phyloP scores from a whole-genome alignment of 1,284 basidiomycete species.

The Cystobasidiaceae sp. region DNA sequence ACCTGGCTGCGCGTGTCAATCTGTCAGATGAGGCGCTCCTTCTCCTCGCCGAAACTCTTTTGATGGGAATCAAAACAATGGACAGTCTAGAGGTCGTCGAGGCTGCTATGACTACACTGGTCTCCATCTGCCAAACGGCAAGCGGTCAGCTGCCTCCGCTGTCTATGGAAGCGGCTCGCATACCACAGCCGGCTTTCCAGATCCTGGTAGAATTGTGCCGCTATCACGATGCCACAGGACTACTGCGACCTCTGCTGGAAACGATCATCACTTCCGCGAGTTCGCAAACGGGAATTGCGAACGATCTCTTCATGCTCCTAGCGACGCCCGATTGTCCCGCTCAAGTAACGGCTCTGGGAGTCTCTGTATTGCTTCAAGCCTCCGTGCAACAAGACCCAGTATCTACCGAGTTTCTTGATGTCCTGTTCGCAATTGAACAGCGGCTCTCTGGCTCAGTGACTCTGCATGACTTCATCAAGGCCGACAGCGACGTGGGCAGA shows the following conservation, averaged over 20 bases:
- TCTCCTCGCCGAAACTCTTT: constrained; percentile 26
- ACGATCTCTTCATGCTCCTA: constrained; percentile 22
- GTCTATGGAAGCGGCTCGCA: neutral
- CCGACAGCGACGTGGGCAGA: too few species aligned
- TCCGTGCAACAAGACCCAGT: neutral
- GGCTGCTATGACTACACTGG: constrained; percentile 27
- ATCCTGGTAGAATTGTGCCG: constrained; percentile 33
- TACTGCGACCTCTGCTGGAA: constrained; percentile 36
- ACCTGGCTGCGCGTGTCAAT: constrained; percentile 8
- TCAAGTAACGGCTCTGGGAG: neutral
- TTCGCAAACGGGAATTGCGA: neutral
- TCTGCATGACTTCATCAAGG: too few species aligned
- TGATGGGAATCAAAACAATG: neutral
- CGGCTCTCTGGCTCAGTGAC: too few species aligned
- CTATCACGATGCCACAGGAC: constrained; percentile 34
- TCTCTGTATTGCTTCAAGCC: neutral
- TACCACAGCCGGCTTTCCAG: constrained; percentile 1
- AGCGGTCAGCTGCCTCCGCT: neutral
- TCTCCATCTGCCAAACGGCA: constrained; percentile 17
- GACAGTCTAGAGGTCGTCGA: neutral
- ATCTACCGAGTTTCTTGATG: neutral
- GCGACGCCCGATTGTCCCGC: neutral
- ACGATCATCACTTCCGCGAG: constrained; percentile 14
- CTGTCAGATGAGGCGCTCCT: constrained; percentile 21
- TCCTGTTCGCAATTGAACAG: neutral